Base-by-base conservation (phyloP, 192 early-diverging fungal genomes). In the Coemansia sp. region DNA sequence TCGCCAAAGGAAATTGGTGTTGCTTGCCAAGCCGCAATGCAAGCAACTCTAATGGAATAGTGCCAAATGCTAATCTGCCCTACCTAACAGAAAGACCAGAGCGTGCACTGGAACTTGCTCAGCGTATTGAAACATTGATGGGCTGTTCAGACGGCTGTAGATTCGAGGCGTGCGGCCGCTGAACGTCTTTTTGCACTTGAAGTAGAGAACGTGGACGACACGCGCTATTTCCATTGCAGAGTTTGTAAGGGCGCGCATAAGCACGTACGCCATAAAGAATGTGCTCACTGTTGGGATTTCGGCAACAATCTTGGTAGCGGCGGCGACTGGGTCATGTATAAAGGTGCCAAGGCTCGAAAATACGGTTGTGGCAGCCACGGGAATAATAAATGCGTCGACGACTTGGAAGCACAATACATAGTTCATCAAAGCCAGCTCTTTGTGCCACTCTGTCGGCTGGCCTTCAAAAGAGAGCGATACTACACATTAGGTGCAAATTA, bases 201-300 rank as follows among this genome's bases (percentile, higher is more conserved):
- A 49, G 22, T 40, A 10, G 8, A 50, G 4, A 11, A 49, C 19
- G 46, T 43, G 46, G 15, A 50, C 10, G 21, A 58, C 36, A 19
- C 48, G 56, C 11, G 46, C 46, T 13, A 58, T 25, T 6, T 51
- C 38, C 45, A 50, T 37, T 15, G 46, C 27, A 13, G 46, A 33
- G 29, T 51, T 51, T 26, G 46, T 32, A n/a, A 58, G 45, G 4
- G 46, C 47, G 18, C 35, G 37, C 45, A 58, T 37, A 22, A 58
- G 39, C 26, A 58, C 56, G 23, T 58, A 58, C 10, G 56, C 32
- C 41, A 57, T 57, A 15, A 57, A 57, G 31, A 57, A 57, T 19
- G 46, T 48, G 32, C 46, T 57, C 11, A 57, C 55, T 8, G 43
- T 45, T 5, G 55, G 55, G 8, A 57, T 48, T 18, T 57, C 35